Percentiles rank a stretch among this genome's conserved stretches.
phyloP scores from a whole-genome alignment of 2,329 filamentous ascomycete species.

The Elsinoe necatrix region DNA sequence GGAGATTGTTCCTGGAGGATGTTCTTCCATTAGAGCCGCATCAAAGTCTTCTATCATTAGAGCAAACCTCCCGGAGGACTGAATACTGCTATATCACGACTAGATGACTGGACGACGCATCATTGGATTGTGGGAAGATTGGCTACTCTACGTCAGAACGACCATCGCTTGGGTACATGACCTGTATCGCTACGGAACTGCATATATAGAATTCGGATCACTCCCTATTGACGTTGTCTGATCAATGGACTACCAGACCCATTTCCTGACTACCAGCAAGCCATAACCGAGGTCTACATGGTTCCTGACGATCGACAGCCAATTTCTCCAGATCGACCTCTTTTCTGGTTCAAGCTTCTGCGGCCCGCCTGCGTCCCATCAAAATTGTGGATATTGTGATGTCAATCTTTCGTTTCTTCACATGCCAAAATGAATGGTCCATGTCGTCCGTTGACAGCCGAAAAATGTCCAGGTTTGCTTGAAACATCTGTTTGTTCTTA shows the following conservation, averaged over 20 bases:
- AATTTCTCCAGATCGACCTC: background rate
- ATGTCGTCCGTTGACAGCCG: background rate
- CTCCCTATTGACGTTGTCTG: background rate
- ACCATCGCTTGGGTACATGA: background rate
- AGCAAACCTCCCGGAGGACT: background rate
- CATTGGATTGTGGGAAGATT: background rate
- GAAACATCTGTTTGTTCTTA: background rate
- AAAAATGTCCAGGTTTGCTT: background rate
- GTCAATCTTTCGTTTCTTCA: conserved; percentile 5
- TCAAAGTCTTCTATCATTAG: conserved; percentile 5
- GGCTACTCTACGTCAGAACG: background rate
- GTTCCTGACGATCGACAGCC: conserved; percentile 8
- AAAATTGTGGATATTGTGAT: background rate
- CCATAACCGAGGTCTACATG: background rate
- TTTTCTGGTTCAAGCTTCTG: conserved; percentile 9
- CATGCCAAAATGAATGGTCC: conserved; percentile 4
- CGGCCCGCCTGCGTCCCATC: background rate
- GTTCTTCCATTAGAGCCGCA: conserved; percentile 14
- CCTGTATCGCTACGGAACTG: background rate
- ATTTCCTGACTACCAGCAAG: background rate
- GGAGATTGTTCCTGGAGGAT: conserved; percentile 20
- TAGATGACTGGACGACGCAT: background rate
- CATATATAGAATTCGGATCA: background rate
- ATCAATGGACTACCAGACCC: background rate
- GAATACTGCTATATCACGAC: background rate